phyloP scores from a whole-genome alignment of 2,329 filamentous ascomycete genomes.

The Verticillium nubilum region DNA sequence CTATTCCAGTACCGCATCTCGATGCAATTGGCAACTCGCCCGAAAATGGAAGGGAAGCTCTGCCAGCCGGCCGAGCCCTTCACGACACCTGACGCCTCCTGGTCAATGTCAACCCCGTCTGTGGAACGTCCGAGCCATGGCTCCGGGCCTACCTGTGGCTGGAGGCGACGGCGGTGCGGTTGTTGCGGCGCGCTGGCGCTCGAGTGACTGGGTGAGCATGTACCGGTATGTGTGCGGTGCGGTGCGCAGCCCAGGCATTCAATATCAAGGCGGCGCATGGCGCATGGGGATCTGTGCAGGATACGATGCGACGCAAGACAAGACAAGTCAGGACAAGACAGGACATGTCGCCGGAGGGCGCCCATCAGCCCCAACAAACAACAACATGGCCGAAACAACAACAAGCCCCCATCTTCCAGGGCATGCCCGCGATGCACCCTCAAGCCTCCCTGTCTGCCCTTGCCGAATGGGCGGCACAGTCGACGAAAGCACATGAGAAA shows the following conservation, averaged over 20 bases:
- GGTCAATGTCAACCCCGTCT: neutral
- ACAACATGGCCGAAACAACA: neutral
- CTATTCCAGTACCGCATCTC: neutral
- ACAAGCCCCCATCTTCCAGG: too few species aligned
- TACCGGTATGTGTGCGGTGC: too few species aligned
- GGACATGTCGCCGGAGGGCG: neutral
- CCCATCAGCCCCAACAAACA: neutral
- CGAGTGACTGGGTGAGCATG: neutral
- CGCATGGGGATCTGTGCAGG: neutral
- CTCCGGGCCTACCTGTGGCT: neutral
- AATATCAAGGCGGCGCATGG: neutral
- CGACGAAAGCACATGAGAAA: neutral
- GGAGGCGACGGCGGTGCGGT: neutral
- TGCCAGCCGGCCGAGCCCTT: neutral
- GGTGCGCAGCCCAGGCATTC: neutral
- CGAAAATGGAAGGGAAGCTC: neutral
- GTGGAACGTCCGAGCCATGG: neutral
- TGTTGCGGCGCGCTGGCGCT: neutral
- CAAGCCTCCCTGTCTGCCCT: neutral
- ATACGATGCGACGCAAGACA: neutral
- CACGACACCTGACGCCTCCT: neutral
- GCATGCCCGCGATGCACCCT: neutral
- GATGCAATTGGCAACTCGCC: neutral
- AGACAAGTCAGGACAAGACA: neutral
- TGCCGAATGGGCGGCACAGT: too few species aligned